phyloP scores from a whole-genome alignment of 495 filamentous ascomycete genomes.

The Aspergillus nanangensis region DNA sequence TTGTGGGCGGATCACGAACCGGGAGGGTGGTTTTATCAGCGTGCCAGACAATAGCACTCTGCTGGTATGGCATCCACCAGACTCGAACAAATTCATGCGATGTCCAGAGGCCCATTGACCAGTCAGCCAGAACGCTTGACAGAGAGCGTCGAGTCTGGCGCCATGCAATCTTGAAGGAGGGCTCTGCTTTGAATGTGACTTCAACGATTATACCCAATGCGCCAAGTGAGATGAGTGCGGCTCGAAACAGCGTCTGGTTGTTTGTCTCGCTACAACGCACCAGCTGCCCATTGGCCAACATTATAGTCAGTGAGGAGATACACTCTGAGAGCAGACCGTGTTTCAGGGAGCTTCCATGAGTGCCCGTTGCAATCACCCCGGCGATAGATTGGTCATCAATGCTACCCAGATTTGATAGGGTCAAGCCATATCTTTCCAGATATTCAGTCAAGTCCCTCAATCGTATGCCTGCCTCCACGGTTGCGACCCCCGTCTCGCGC shows the following conservation, averaged over 20 bases:
- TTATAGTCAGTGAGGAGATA: slow-evolving; percentile 68
- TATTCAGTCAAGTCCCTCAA: slow-evolving; percentile 63
- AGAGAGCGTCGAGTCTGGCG: slow-evolving; percentile 71
- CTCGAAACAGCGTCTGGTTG: slow-evolving; percentile 78
- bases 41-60: slow-evolving; percentile 80
- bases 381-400: slow-evolving; percentile 94
- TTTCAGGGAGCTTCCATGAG: slow-evolving; percentile 79
- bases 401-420: slow-evolving; percentile 85
- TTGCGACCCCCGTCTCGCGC: slow-evolving; percentile 55
- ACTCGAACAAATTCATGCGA: slow-evolving; percentile 83
- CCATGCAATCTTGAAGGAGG: slow-evolving; percentile 79
- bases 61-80: slow-evolving; percentile 96
- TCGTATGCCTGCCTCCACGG: slow-evolving; percentile 80
- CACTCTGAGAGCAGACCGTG: slow-evolving; percentile 82
- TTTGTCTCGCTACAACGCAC: slow-evolving; percentile 66
- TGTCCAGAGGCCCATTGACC: slow-evolving; percentile 76
- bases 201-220: slow-evolving; percentile 89
- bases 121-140: slow-evolving; percentile 59
- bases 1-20: slow-evolving; percentile 40
- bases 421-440: slow-evolving; percentile 68
- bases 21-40: slow-evolving; percentile 68
- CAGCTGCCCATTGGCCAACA: slow-evolving; percentile 75
- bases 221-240: slow-evolving; percentile 81
- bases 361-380: slow-evolving; percentile 87
- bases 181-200: slow-evolving; percentile 74